Evolutionary conservation across 495 filamentous ascomycete genomes (phyloP).

Genomic region (Niebla homalea): DNA sequence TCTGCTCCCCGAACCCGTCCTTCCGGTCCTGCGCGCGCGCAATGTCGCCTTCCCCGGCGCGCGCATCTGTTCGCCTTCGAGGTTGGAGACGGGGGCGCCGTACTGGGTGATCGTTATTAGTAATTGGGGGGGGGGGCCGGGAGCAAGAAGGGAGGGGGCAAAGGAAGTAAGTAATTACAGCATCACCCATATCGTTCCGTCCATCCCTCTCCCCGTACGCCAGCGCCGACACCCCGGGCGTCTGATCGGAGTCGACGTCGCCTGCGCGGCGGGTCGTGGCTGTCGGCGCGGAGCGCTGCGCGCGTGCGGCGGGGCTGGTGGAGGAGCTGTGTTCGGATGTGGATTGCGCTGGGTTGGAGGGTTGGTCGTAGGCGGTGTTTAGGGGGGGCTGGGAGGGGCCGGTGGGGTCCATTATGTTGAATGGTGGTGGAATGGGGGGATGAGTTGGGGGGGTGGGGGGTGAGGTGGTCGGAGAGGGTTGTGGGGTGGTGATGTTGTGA

Average conservation of each 20-base stretch:
- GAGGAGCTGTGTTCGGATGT: constrained; percentile 32
- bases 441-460: neutral
- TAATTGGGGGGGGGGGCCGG: neutral
- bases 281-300: constrained; percentile 18
- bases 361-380: constrained; percentile 34
- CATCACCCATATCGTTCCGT: constrained; percentile 12
- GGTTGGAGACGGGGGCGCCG: constrained; percentile 23
- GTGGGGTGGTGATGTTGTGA: neutral
- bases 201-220: constrained; percentile 19
- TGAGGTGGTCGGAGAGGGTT: neutral
- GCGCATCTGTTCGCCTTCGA: constrained; percentile 44
- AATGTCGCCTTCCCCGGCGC: constrained; percentile 41
- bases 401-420: constrained; percentile 22
- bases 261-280: constrained; percentile 17
- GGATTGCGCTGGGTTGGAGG: constrained; percentile 35
- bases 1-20: constrained; percentile 26
- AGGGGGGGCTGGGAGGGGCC: constrained; percentile 37
- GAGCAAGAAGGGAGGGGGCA: constrained; percentile 6
- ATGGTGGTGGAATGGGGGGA: neutral
- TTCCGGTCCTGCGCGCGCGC: constrained; percentile 31
- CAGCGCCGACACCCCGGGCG: constrained; percentile 25
- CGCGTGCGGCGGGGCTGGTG: constrained; percentile 11
- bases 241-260: constrained; percentile 23
- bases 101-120: neutral
- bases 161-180: constrained; percentile 7